Evolutionary conservation across 2,329 filamentous ascomycete species (phyloP), one percentile per base, ranked within the genome.

Genomic region (Neopestalotiopsis clavispora): DNA sequence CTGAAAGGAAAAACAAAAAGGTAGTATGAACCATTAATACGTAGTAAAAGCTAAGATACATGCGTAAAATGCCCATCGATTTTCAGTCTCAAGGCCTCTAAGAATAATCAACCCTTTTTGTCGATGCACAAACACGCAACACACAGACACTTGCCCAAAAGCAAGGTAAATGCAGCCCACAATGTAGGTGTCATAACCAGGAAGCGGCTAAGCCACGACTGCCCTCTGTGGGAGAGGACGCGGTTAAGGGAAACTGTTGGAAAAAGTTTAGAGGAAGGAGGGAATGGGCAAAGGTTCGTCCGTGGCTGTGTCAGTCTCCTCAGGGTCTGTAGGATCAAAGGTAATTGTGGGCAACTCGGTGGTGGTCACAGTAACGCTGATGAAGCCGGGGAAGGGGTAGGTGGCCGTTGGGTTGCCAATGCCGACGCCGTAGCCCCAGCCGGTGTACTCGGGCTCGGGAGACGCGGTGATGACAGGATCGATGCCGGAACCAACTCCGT

Each of bases 11-110:
- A 59, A 59, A 34, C 5, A 59, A 34, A 59, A 34, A 30, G 9
- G 30, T 14, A 30, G 30, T 34, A 59, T 59, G 6, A 59, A 59
- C 28, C 57, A 59, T 59, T 59, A 59, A 59, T 59, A 59, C 57
- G 57, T 30, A 59, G 57, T 59, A 34, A 23, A 28, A 34, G 57
- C 13, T 34, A 30, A 23, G 57, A 30, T 59, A 59, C 57, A 59
- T 30, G 57, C 45, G 17, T 28, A 23, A 30, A 30, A 59, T 34
- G 23, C 30, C 23, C 5, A 17, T 30, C 13, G 57, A 59, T 28
- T 12, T 30, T 59, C 5, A 59, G 6, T 59, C 23, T 34, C 23
- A 4, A 59, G 57, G 28, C 57, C 23, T 59, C 30, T 34, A 30
- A 59, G 20, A 30, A 59, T 10, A 23, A 49, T 12, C 14, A 49